These are phyloP conservation scores for Mucor indicus DNA, from an alignment of 371 early-diverging fungal genomes.

Conservation along the genomic window DNA sequence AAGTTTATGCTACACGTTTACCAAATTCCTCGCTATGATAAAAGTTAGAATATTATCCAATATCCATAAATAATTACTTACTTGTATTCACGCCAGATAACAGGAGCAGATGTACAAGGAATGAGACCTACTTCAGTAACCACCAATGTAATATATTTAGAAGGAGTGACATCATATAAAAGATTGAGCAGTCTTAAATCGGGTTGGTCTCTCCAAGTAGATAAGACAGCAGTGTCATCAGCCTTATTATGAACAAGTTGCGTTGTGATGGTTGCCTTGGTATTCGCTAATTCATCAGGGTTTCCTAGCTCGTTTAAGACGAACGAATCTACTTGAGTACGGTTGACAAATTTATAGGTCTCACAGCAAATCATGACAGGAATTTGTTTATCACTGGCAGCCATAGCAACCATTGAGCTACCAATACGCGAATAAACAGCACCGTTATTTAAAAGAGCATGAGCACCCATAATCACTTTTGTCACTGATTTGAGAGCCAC, in stretches of 20 bases:
- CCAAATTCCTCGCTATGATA: constrained; percentile 39
- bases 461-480: constrained; percentile 93
- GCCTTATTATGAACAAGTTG: constrained; percentile 8
- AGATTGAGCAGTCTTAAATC: constrained; percentile 83
- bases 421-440: constrained; percentile 91
- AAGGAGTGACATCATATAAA: constrained; percentile 93
- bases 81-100: constrained; percentile 54
- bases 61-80: not conserved
- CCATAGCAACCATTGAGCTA: constrained; percentile 90
- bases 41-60: not conserved
- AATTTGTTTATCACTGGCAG: constrained; percentile 82
- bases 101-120: constrained; percentile 91
- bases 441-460: constrained; percentile 90
- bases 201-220: constrained; percentile 64
- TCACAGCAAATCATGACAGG: constrained; percentile 97
- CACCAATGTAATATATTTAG: constrained; percentile 86
- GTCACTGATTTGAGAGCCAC: constrained; percentile 83
- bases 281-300: constrained; percentile 76
- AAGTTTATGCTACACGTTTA: constrained; percentile 24
- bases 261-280: constrained; percentile 37
- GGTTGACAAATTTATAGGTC: constrained; percentile 94
- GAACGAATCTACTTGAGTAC: constrained; percentile 91
- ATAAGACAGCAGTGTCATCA: constrained; percentile 33
- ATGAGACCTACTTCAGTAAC: constrained; percentile 94
- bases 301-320: constrained; percentile 93